phyloP scores from a whole-genome alignment of 257 asterid species.

The Solanum habrochaites region DNA sequence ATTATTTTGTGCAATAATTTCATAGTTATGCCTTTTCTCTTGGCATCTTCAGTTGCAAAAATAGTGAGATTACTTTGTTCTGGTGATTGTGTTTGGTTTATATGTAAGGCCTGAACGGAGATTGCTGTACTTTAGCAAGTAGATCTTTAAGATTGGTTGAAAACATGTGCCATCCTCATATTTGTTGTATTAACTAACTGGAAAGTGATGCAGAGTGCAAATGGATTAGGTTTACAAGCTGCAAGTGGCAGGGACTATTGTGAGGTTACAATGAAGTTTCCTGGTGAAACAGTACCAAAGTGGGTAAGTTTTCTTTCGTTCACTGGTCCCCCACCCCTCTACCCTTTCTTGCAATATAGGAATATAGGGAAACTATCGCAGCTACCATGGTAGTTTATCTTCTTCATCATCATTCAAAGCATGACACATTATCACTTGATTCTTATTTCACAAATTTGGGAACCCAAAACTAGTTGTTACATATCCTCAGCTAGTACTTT shows the following conservation, averaged over 20 bases:
- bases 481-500: not conserved
- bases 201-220: conserved; percentile 54
- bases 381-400: not conserved
- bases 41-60: not conserved
- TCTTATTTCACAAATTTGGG: not conserved
- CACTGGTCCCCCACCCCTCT: not conserved
- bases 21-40: not conserved
- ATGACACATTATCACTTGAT: not conserved
- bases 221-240: conserved; percentile 96
- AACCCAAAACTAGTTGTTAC: not conserved
- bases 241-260: conserved; percentile 50
- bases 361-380: not conserved
- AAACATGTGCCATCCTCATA: not conserved
- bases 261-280: conserved; percentile 58
- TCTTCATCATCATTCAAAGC: not conserved
- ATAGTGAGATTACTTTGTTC: not conserved
- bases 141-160: not conserved
- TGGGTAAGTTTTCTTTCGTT: conserved; percentile 52
- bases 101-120: not conserved
- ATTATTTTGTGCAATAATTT: not conserved
- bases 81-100: not conserved
- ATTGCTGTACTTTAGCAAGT: not conserved
- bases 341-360: not conserved
- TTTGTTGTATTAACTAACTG: not conserved
- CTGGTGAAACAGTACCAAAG: conserved; percentile 66